Evolutionary conservation across 257 asterid species (phyloP).

Genomic region (Ligustrum vulgare): DNA sequence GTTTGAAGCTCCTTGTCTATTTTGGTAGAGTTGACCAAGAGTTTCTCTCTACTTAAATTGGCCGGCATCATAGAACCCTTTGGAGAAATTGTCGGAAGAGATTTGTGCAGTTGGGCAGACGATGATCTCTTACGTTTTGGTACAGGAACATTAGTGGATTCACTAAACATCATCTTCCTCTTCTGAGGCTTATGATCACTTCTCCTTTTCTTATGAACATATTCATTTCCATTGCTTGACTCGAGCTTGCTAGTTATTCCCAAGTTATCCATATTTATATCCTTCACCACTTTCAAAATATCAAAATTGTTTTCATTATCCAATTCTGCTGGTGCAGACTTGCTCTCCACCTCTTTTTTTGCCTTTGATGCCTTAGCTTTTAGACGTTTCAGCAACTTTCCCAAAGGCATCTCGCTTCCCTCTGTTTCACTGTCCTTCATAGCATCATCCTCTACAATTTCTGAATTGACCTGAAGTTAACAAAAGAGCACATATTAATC

Average conservation of each 20-base stretch:
- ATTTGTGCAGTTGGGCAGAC: slow-evolving; percentile 52
- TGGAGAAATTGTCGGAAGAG: slow-evolving; percentile 31
- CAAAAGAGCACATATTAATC: slow-evolving; percentile 23
- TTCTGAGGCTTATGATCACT: slow-evolving; percentile 46
- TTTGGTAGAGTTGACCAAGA: slow-evolving; percentile 41
- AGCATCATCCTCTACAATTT: slow-evolving; percentile 61
- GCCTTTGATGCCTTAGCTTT: slow-evolving; percentile 85
- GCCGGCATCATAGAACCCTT: slow-evolving; percentile 44
- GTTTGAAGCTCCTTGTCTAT: slow-evolving; percentile 48
- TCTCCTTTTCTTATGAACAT: slow-evolving; percentile 43
- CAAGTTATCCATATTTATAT: slow-evolving; percentile 66
- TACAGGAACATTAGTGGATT: slow-evolving; percentile 58
- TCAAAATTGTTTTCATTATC: slow-evolving; percentile 61
- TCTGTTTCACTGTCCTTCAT: slow-evolving; percentile 92
- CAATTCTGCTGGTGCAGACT: slow-evolving; percentile 43
- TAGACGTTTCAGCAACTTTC: slow-evolving; percentile 79
- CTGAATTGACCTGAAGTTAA: slow-evolving; percentile 57
- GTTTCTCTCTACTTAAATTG: slow-evolving; percentile 31
- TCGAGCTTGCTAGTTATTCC: slow-evolving; percentile 57
- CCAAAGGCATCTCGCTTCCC: slow-evolving; percentile 92
- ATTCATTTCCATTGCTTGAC: slow-evolving; percentile 67
- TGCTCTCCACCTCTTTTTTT: slow-evolving; percentile 68
- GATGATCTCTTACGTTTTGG: slow-evolving; percentile 87
- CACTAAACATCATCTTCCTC: slow-evolving; percentile 54
- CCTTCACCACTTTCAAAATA: slow-evolving; percentile 80